These are phyloP conservation scores for Fusarium sp. DNA, from an alignment of 2,329 filamentous ascomycete genomes.

Conservation along the genomic window DNA sequence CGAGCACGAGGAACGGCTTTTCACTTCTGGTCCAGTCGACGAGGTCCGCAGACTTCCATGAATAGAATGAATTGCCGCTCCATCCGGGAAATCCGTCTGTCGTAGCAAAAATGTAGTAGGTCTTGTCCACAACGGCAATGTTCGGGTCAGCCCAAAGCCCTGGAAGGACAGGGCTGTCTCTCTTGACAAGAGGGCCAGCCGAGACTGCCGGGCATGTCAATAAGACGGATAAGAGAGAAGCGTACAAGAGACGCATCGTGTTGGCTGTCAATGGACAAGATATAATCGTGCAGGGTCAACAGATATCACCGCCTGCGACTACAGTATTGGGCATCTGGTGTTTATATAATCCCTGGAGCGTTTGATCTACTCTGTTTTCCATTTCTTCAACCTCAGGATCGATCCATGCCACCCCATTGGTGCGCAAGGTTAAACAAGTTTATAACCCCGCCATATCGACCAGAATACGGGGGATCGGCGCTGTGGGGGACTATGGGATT, in stretches of 20 bases:
- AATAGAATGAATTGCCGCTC: slow-evolving; percentile 60
- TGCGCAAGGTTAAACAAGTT: slow-evolving; percentile 3
- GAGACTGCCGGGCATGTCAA: not conserved
- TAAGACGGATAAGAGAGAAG: not conserved
- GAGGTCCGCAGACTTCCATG: slow-evolving; percentile 59
- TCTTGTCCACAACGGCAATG: slow-evolving; percentile 56
- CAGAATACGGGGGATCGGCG: slow-evolving; percentile 19
- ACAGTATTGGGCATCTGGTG: too few species aligned
- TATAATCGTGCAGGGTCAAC: not conserved
- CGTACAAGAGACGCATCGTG: slow-evolving; percentile 14
- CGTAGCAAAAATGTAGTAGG: slow-evolving; percentile 61
- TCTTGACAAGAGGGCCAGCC: slow-evolving; percentile 15
- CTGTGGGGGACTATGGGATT: slow-evolving; percentile 6
- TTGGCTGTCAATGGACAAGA: not conserved
- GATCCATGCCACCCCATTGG: slow-evolving; percentile 16
- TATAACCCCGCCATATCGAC: slow-evolving; percentile 16
- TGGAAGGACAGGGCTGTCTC: slow-evolving; percentile 51
- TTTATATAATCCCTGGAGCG: too few species aligned
- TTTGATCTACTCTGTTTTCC: too few species aligned
- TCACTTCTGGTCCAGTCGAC: slow-evolving; percentile 55
- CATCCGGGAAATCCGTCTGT: slow-evolving; percentile 58
- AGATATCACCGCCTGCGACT: too few species aligned
- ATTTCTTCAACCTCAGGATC: too few species aligned
- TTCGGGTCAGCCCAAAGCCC: slow-evolving; percentile 60
- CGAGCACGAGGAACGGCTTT: slow-evolving; percentile 57